Evolutionary conservation across 768 basidiomycete species (phyloP), one percentile per base, ranked within the genome.

Genomic region (Chalciporus pseudorubinellus): DNA sequence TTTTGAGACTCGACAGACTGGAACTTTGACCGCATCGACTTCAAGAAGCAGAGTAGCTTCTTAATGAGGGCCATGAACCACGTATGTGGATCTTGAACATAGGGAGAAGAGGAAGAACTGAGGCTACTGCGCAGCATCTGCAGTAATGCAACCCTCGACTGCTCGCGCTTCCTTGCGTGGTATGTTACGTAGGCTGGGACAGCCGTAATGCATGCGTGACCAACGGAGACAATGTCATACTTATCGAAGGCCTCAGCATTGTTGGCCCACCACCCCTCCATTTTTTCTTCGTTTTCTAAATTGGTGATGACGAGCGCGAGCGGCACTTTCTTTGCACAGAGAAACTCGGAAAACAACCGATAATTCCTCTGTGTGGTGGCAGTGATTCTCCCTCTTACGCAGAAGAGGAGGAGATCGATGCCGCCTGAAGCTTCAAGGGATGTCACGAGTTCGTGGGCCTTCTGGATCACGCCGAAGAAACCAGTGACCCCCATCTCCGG

Each of bases 381-480:
- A 0, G 59, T 59, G 31, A 59, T n/a, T 6, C 59, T 38, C 1
- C 42, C 43, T 14, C 44, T 31, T 22, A 59, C 19, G 34, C 59
- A 59, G 42, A 60, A 59, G 2, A 59, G 29, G 16, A 59, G 50
- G 22, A 59, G 53, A 18, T 59, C 50, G 31, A 59, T 33, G 9
- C 58, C 59, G 16, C 59, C 58, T 0, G 34, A 26, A 7, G 34
- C 0, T 6, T 46, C 39, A 6, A 59, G 11, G 21, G 39, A 31
- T 9, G 24, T n/a, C 10, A 59, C 4, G 16, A 59, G 53, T 21
- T 36, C 1, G 6, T 59, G 24, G 0, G 58, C 57, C 7, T 59
- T 59, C 16, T 43, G 45, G 31, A 59, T 53, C 16, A 57, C 46
- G 2, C 39, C 39, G 19, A 54, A 7, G 21, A 53, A 50, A 6